phyloP scores from a whole-genome alignment of 768 basidiomycete species.

The Cubamyces lactineus region DNA sequence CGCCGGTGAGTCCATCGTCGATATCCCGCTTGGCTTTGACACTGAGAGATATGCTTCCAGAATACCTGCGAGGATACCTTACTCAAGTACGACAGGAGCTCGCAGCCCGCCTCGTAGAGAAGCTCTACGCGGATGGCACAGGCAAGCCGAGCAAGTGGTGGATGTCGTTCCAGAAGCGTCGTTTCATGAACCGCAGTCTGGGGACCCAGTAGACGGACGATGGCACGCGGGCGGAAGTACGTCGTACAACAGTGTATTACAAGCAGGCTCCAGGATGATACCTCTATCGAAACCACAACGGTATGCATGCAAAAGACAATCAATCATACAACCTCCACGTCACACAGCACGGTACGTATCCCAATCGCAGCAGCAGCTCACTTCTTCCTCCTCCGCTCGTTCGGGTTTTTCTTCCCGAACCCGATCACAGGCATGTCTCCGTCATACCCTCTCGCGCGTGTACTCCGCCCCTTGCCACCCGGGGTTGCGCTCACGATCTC shows the following conservation, averaged over 20 bases:
- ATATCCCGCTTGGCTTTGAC: not conserved
- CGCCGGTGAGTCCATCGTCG: constrained; percentile 57
- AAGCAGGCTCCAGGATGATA: constrained; percentile 26
- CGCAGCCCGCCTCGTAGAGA: constrained; percentile 81
- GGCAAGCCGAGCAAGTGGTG: constrained; percentile 99
- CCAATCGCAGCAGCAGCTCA: constrained; percentile 13
- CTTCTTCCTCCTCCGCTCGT: constrained; percentile 71
- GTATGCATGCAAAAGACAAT: not conserved
- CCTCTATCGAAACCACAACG: constrained; percentile 11
- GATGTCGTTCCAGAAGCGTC: constrained; percentile 99
- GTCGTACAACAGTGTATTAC: constrained; percentile 31
- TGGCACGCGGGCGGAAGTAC: constrained; percentile 18
- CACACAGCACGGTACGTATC: not conserved
- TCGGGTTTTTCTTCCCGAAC: constrained; percentile 87
- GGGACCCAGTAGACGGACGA: constrained; percentile 50
- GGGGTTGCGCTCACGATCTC: constrained; percentile 70
- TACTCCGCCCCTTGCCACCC: constrained; percentile 71
- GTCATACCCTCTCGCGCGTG: constrained; percentile 53
- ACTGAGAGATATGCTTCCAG: constrained; percentile 41
- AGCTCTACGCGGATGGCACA: constrained; percentile 90
- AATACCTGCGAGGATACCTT: constrained; percentile 89
- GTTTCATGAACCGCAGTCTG: constrained; percentile 92
- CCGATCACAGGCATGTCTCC: constrained; percentile 84
- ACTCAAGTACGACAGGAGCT: constrained; percentile 93
- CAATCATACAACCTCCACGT: not conserved